Evolutionary conservation across 164 flowering plant species (phyloP).

Genomic region (Magnolia officinalis): DNA sequence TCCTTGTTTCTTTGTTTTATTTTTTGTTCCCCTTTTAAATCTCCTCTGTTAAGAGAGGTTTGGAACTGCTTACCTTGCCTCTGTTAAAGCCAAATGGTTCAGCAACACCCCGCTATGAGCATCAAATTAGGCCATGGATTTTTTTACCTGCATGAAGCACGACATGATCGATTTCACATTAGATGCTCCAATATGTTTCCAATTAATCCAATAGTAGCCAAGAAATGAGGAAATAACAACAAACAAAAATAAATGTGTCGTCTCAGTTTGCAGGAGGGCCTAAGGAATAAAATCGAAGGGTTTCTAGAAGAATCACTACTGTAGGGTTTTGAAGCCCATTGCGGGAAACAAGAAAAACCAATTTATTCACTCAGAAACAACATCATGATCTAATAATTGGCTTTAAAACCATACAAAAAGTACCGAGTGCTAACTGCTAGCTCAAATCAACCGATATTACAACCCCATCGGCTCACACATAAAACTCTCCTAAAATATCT

Average conservation of each 20-base stretch:
- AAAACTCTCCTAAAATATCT: too few relatives aligned
- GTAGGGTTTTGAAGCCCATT: too few relatives aligned
- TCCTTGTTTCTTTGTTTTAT: too few relatives aligned
- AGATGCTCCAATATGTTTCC: background rate
- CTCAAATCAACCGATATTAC: too few relatives aligned
- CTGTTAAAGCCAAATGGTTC: slow-evolving; percentile 81
- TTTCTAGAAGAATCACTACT: too few relatives aligned
- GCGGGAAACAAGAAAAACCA: too few relatives aligned
- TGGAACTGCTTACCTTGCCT: slow-evolving; percentile 61
- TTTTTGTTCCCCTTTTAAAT: background rate
- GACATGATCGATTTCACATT: background rate
- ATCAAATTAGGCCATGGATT: slow-evolving; percentile 99
- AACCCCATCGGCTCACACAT: too few relatives aligned
- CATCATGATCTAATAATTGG: too few relatives aligned
- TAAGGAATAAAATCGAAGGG: too few relatives aligned
- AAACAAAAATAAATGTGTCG: background rate
- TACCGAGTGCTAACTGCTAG: too few relatives aligned
- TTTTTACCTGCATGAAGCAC: slow-evolving; percentile 61
- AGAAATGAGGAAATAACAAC: background rate
- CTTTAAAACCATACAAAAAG: too few relatives aligned
- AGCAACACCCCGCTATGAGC: slow-evolving; percentile 97
- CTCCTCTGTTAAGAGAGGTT: background rate
- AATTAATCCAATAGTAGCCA: background rate
- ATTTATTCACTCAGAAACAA: too few relatives aligned
- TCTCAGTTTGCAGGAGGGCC: slow-evolving; percentile 69